Evolutionary conservation across 2,329 filamentous ascomycete genomes (phyloP).

Genomic region (Whalleya microplaca): DNA sequence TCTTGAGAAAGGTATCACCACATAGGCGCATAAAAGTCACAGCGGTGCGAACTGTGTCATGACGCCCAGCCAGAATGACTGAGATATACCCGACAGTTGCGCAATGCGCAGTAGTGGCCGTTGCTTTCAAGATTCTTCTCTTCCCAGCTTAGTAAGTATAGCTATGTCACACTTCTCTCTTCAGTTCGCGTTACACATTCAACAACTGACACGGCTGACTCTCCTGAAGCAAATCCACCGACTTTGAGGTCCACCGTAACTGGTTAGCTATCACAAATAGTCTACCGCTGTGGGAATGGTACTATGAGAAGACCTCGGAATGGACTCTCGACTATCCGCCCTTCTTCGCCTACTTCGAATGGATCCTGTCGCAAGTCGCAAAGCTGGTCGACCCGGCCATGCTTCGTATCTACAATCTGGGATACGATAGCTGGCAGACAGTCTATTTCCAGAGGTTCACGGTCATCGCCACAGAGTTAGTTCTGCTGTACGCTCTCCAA

Average conservation of each 20-base stretch:
- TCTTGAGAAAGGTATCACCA: neutral
- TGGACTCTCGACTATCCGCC: slow-evolving; percentile 99
- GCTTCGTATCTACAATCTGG: slow-evolving; percentile 78
- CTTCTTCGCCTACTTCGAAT: slow-evolving; percentile 98
- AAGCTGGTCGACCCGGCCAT: slow-evolving; percentile 78
- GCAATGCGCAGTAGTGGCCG: slow-evolving; percentile 84
- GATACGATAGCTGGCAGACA: slow-evolving; percentile 91
- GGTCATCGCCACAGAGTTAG: slow-evolving; percentile 82
- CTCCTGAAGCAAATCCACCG: slow-evolving; percentile 83
- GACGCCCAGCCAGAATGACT: slow-evolving; percentile 59
- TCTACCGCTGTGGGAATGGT: slow-evolving; percentile 86
- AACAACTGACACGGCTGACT: slow-evolving; percentile 15
- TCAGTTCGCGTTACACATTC: neutral
- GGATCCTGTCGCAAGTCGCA: slow-evolving; percentile 82
- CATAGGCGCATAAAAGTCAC: neutral
- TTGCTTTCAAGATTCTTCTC: slow-evolving; percentile 87
- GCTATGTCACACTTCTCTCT: slow-evolving; percentile 17
- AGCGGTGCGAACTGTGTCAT: slow-evolving; percentile 18
- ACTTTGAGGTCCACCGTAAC: slow-evolving; percentile 98
- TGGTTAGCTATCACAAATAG: slow-evolving; percentile 97
- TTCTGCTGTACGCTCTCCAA: slow-evolving; percentile 82
- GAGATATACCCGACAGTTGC: slow-evolving; percentile 84
- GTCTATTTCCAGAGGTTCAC: slow-evolving; percentile 91
- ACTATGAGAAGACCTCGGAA: slow-evolving; percentile 96
- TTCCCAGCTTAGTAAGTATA: slow-evolving; percentile 88